A percentile compares a stretch with the other conserved stretches of the same genome.
phyloP scores from a whole-genome alignment of 2,329 filamentous ascomycete genomes.

The Myrmaecium sp. region DNA sequence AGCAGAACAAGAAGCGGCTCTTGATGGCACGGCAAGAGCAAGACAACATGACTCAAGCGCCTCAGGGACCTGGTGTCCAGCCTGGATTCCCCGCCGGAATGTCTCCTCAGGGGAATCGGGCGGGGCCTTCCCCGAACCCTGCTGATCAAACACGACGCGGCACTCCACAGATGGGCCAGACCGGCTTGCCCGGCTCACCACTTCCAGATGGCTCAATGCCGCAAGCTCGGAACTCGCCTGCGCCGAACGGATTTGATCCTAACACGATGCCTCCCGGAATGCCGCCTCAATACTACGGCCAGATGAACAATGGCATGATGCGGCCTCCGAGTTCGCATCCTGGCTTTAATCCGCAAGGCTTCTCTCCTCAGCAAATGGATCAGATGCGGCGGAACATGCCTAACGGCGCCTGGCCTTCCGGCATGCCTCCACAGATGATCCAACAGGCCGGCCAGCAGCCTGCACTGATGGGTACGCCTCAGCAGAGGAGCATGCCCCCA shows the following conservation, averaged over 20 bases:
- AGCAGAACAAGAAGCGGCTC: slow-evolving; percentile 73
- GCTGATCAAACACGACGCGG: slow-evolving; percentile 64
- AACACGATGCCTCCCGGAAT: slow-evolving; percentile 31
- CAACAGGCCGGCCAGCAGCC: slow-evolving; percentile 36
- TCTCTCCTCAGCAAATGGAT: slow-evolving; percentile 42
- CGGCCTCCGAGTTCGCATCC: slow-evolving; percentile 30
- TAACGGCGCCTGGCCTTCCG: slow-evolving; percentile 20
- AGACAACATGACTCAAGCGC: slow-evolving; percentile 42
- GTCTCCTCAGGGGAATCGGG: slow-evolving; percentile 51
- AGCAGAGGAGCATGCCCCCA: slow-evolving; percentile 43
- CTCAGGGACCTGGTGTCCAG: slow-evolving; percentile 22
- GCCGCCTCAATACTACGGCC: slow-evolving; percentile 20
- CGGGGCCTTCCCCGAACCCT: slow-evolving; percentile 60
- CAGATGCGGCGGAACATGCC: slow-evolving; percentile 22
- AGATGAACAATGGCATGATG: slow-evolving; percentile 34
- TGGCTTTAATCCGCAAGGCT: slow-evolving; percentile 45
- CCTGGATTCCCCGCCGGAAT: slow-evolving; percentile 47
- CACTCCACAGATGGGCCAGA: slow-evolving; percentile 55
- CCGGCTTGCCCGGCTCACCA: slow-evolving; percentile 48
- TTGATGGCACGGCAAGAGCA: slow-evolving; percentile 73
- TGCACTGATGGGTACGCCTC: slow-evolving; percentile 46
- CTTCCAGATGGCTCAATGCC: slow-evolving; percentile 53
- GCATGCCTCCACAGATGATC: slow-evolving; percentile 36
- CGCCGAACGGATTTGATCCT: slow-evolving; percentile 37
- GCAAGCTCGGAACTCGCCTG: slow-evolving; percentile 43